Evolutionary conservation across 768 basidiomycete species (phyloP).

Genomic region (Mycena belliarum): DNA sequence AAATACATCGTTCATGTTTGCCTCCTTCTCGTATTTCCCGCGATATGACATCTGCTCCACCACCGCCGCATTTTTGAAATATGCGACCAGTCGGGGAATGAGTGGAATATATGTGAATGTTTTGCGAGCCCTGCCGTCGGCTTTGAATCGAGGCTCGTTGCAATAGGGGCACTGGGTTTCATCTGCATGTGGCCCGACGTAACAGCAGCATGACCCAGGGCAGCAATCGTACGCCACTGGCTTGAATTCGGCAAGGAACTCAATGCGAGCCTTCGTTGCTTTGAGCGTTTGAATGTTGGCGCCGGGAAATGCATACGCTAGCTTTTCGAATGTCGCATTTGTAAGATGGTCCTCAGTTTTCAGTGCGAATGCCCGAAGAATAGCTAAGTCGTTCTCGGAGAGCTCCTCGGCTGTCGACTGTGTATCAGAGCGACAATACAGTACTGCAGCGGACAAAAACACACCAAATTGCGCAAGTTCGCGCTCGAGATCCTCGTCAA

Average conservation of each 20-base stretch:
- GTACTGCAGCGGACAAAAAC: too few species aligned
- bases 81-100: conserved; percentile 30
- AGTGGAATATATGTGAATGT: conserved; percentile 25
- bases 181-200: conserved; percentile 23
- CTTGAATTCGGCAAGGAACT: conserved; percentile 24
- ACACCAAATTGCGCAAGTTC: neutral
- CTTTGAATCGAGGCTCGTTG: conserved; percentile 22
- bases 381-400: conserved; percentile 23
- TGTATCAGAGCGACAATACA: neutral
- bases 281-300: conserved; percentile 21
- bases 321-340: too few species aligned
- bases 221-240: conserved; percentile 33
- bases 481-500: neutral
- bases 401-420: conserved; percentile 25
- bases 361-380: conserved; percentile 32
- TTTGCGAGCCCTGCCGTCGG: neutral
- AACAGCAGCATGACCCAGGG: conserved; percentile 32
- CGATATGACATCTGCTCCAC: too few species aligned
- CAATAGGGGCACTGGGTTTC: conserved; percentile 31
- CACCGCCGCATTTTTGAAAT: conserved; percentile 18
- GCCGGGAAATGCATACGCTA: conserved; percentile 22
- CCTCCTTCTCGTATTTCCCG: too few species aligned
- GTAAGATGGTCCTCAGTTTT: conserved; percentile 27
- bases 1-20: conserved; percentile 27
- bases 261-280: conserved; percentile 20